Conservation (phyloP, 2,329 filamentous ascomycete species). For the Fusarium protoensiforme region DNA sequence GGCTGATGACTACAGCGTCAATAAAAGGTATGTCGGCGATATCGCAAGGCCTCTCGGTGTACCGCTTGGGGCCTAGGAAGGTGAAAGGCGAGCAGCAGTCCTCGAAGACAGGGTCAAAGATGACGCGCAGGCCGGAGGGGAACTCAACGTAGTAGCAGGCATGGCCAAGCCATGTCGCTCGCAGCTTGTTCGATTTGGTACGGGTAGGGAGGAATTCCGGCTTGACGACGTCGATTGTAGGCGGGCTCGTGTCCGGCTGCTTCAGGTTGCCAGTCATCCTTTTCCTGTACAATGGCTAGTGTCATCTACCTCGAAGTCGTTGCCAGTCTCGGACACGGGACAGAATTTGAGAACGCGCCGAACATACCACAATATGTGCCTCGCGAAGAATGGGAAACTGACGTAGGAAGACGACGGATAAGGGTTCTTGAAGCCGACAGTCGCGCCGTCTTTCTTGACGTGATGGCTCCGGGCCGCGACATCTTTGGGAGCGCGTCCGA, state of each 20-base stretch:
- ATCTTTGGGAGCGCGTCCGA: no score
- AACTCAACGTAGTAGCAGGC: slow-evolving; percentile 95
- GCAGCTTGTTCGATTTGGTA: slow-evolving; percentile 66
- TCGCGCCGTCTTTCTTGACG: no score
- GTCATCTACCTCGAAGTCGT: no score
- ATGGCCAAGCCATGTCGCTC: slow-evolving; percentile 95
- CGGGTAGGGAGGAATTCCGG: slow-evolving; percentile 75
- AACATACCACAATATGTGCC: no score
- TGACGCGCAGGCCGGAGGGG: slow-evolving; percentile 83
- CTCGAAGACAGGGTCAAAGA: slow-evolving; percentile 95
- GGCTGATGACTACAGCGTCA: slow-evolving; percentile 83
- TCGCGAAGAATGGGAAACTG: no score
- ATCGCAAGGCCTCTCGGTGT: slow-evolving; percentile 79
- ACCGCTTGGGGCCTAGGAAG: slow-evolving; percentile 79
- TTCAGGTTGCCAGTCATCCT: slow-evolving; percentile 55
- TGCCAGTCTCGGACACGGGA: no score
- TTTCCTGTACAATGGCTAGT: no score
- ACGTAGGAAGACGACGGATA: no score
- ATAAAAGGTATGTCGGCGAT: slow-evolving; percentile 81
- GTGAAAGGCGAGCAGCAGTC: slow-evolving; percentile 83
- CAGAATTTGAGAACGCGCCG: no score
- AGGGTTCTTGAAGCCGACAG: no score
- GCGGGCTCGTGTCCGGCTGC: slow-evolving; percentile 70
- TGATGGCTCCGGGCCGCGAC: no score
- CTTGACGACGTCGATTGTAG: slow-evolving; percentile 73